A percentile compares a stretch with the other conserved stretches of the same genome.
Evolutionary conservation across 768 basidiomycete species (phyloP).

Genomic region (Gymnopilus junonius): DNA sequence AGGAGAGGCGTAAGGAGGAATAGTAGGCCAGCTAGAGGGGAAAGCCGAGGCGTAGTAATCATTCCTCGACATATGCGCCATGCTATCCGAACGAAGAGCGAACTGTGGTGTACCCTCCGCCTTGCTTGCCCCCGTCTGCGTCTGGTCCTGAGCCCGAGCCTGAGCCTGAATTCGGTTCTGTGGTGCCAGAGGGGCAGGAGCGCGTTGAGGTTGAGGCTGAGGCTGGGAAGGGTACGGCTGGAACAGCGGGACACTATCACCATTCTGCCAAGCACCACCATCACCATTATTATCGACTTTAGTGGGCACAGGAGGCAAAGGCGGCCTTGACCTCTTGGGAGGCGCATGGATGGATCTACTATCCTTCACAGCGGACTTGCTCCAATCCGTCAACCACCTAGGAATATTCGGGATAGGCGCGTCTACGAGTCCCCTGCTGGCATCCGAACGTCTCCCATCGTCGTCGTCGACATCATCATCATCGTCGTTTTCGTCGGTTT

Average conservation of each 20-base stretch:
- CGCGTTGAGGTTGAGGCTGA: too few relatives aligned
- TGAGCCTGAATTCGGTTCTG: too few relatives aligned
- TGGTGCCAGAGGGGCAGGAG: neutral
- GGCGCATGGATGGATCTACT: neutral
- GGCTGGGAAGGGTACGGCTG: too few relatives aligned
- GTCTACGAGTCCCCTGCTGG: neutral
- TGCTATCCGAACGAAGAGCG: neutral
- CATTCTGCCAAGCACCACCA: too few relatives aligned
- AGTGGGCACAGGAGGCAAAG: constrained; percentile 6
- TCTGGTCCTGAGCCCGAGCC: too few relatives aligned
- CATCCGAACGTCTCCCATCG: neutral
- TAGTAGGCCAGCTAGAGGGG: constrained; percentile 7
- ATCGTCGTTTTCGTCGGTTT: neutral
- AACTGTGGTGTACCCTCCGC: constrained; percentile 6
- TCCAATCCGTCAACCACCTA: neutral
- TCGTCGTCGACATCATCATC: neutral
- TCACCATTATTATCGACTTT: neutral
- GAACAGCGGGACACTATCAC: too few relatives aligned
- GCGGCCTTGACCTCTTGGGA: neutral
- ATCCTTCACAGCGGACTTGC: neutral
- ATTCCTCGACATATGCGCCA: neutral
- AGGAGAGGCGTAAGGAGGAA: neutral
- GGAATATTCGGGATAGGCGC: constrained; percentile 6
- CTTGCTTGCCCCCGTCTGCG: too few relatives aligned
- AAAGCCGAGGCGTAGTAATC: constrained; percentile 2